Evolutionary conservation across 306 rosid species (phyloP), one percentile per base, ranked within the genome.

Genomic region (Prunus campanulata): DNA sequence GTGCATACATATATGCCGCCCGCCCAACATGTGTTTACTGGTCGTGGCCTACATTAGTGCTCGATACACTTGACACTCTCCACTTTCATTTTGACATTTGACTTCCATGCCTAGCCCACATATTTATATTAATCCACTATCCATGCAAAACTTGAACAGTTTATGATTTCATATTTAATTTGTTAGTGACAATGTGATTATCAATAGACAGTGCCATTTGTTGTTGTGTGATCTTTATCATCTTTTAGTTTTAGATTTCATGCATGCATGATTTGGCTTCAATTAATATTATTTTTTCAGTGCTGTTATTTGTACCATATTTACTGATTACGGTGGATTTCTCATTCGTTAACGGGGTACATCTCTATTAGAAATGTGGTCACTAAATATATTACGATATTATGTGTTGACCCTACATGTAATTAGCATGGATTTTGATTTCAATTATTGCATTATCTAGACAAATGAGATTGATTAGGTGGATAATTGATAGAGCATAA

Each of bases 21-120:
- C 19, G 6, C 62, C 62, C 9, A 19, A 8, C 22, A 30, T 15
- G 13, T 30, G 10, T 20, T 27, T 61, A 6, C 32, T 61, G n/a
- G n/a, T 61, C n/a, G 10, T 25, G 66, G n/a, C 29, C 15, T 56
- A 56, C 75, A 32, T 32, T 32, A 35, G 47, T 30, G 68, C 68
- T 13, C 15, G 16, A 7, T 20, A 59, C 30, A 15, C 67, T 39
- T 39, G 25, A 32, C 3, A n/a, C 55, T 74, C 77, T 57, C 69
- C 77, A 60, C 77, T 44, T 74, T 16, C 77, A 29, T 60, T 60
- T 59, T 46, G 18, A 2, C 68, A 24, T 44, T 59, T 59, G 68
- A 46, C 69, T 74, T 74, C 57, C 25, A 25, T 25, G 19, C 18
- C 55, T 1, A 35, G n/a, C n/a, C 69, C 49, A 10, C 16, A 8